Evolutionary conservation across 1,284 basidiomycete species (phyloP), one percentile per base, ranked within the genome.

Genomic region (Bjerkandera adusta): DNA sequence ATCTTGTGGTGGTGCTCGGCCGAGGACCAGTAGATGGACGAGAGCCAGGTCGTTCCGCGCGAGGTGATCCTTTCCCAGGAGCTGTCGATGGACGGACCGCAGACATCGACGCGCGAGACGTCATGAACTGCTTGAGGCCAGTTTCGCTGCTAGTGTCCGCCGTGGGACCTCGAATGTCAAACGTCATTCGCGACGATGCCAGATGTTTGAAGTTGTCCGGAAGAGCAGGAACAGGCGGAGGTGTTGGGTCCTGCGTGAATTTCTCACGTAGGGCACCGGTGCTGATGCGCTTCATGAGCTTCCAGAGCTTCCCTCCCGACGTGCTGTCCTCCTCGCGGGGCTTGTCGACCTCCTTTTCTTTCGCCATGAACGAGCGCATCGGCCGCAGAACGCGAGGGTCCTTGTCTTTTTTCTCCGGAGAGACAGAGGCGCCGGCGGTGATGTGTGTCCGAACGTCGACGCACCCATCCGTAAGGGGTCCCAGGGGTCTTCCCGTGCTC

Each of bases 201-300:
- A 48, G 27, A 11, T 53, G 50, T 5, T 55, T 32, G 25, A 62
- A 45, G 38, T 75, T 66, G 49, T 71, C 71, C 1, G 81, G 81
- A 3, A 85, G 65, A 7, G 74, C 70, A 27, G 82, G 83, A 0
- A 84, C 79, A n/a, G 83, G 81, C 2, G 80, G 79, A n/a, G 71
- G 70, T 2, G 60, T 54, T 20, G 60, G 47, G 24, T 44, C 49
- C 39, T 38, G 52, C 18, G 36, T 62, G 54, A 75, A 82, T 55
- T 73, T 78, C 15, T 86, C 83, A 48, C 79, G 72, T 34, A 85
- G 63, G 2, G 72, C 80, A 11, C 80, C 79, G 0, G 78, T 75
- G 53, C 83, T 85, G 46, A 87, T 76, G 22, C 81, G 72, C 61
- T 84, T 85, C 70, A 88, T 72, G 36, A 88, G 59, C 59, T 72